Base-by-base conservation (phyloP, 352 stramenopile genomes). In the Phytophthora multivora region DNA sequence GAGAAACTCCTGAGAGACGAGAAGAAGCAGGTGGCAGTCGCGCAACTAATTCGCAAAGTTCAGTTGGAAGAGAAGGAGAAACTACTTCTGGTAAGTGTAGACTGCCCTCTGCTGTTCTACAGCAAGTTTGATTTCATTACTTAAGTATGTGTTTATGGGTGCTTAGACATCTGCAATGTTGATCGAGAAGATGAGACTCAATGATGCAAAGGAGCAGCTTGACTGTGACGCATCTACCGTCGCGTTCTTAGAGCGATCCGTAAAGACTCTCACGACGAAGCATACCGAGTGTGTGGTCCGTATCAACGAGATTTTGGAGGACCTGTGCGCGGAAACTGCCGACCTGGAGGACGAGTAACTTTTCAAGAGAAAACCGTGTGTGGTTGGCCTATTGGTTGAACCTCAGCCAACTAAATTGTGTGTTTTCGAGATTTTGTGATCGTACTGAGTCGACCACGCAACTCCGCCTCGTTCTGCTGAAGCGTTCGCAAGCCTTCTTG, bases 1-100 rank as follows among this genome's bases (percentile, higher is more conserved):
- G 86, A 95, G 58, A 75, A 83, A 55, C 1, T 69, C n/a, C 16
- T 75, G 35, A 58, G 50, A 15, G 52, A 73, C 4, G 48, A 66
- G 11, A 80, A 74, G 31, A 45, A 86, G 30, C 69, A 71, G 45
- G 25, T 61, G 12, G 25, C 53, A 25, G 63, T 93, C 15, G 83
- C 85, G 16, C 56, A 86, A 28, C 68, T 79, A 46, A 55, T 95
- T n/a, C 87, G 87, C 54, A 86, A 86, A 46, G 47, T 95, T 21
- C 87, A 95, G 42, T 2, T 73, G 23, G 67, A 93, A 54, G 87
- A 95, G 45, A 94, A 93, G 50, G 85, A 94, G 23, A 95, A 95
- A 41, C 68, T 95, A 28, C 63, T 95, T 21, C 46, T 94, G 45
- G 83, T 91, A 68, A 7, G 26, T 45, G 23, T 46, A 13, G 13